Base-by-base conservation (phyloP, 2,329 filamentous ascomycete genomes). In the Diaporthe longicolla region DNA sequence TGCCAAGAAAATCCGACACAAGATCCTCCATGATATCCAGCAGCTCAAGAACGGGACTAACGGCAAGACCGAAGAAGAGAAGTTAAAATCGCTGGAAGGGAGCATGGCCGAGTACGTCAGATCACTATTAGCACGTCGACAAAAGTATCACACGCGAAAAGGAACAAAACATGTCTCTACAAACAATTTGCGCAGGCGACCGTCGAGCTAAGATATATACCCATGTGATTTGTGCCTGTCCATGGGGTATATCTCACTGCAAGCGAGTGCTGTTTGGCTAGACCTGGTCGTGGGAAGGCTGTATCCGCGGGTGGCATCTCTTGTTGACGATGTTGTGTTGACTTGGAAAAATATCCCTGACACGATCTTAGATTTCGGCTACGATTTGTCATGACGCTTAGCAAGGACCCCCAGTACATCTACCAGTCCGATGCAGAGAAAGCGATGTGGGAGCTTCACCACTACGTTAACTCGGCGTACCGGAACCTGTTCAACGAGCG, bases 401-500 rank as follows among this genome's bases (percentile, higher is more conserved):
- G 95, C 80, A 84, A 89, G 80, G 92, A 97, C 82, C 91, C 94
- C 79, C 86, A 90, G 76, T 91, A 89, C 83, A 71, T 71, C 57
- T 54, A 71, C 48, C 35, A 71, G 76, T 88, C 91, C 76, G 88
- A 91, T 73, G 88, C 93, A 70, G 95, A 98, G 82, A 83, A 86
- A 73, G 88, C 87, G 75, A 89, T 98, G 61, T 98, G 96, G 96
- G 87, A 91, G 75, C 89, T 91, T 70, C 96, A 98, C 83, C 89
- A 90, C 75, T 89, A 90, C 78, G 91, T 97, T 82, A 97, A 97
- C 81, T 88, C 87, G 78, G 91, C 92, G 80, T 98, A 96, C 84
- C 90, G 94, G 79, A 92, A 91, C 80, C 87, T 91, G 72, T 85
- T 96, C 76, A 86, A 87, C 77, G 88, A 88, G 77, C 70, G 45